Conservation (phyloP, 176 grass and related monocot genomes). For the Thinopyrum elongatum region DNA sequence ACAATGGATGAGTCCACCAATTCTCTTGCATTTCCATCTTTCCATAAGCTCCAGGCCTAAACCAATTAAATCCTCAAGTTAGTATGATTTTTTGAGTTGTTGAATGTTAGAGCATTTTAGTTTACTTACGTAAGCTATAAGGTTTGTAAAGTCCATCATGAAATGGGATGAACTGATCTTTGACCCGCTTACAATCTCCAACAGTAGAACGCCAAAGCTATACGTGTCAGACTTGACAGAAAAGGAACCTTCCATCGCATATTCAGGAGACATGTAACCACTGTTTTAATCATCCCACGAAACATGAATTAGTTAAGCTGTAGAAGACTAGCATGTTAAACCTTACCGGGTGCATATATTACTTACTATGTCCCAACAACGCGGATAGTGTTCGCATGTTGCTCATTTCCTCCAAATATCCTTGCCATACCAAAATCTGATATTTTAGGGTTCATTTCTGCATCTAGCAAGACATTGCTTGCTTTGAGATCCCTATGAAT, state of each 20-base stretch:
- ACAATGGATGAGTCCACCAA: conserved; percentile 31
- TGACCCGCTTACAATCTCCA: conserved; percentile 49
- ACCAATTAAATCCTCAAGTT: conserved; percentile 13
- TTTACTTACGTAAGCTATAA: conserved; percentile 29
- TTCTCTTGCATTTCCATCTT: conserved; percentile 24
- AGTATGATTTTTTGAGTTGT: not conserved
- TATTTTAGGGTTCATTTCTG: conserved; percentile 43
- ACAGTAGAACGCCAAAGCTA: conserved; percentile 52
- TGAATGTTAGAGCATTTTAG: not conserved
- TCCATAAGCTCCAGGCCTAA: conserved; percentile 58
- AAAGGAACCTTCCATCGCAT: conserved; percentile 37
- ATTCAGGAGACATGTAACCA: conserved; percentile 60
- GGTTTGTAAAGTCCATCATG: not conserved
- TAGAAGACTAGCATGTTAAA: too few relatives aligned
- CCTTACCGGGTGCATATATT: too few relatives aligned
- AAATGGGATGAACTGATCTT: conserved; percentile 29
- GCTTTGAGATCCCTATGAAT: conserved; percentile 40
- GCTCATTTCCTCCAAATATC: conserved; percentile 32
- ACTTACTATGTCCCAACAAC: conserved; percentile 50
- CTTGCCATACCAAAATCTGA: conserved; percentile 56
- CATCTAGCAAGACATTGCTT: conserved; percentile 49
- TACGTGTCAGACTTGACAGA: conserved; percentile 58
- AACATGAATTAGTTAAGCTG: too few relatives aligned
- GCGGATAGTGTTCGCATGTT: conserved; percentile 20
- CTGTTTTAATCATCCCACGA: conserved; percentile 1